phyloP scores from a whole-genome alignment of 306 rosid genomes.

The Abrus precatorius region DNA sequence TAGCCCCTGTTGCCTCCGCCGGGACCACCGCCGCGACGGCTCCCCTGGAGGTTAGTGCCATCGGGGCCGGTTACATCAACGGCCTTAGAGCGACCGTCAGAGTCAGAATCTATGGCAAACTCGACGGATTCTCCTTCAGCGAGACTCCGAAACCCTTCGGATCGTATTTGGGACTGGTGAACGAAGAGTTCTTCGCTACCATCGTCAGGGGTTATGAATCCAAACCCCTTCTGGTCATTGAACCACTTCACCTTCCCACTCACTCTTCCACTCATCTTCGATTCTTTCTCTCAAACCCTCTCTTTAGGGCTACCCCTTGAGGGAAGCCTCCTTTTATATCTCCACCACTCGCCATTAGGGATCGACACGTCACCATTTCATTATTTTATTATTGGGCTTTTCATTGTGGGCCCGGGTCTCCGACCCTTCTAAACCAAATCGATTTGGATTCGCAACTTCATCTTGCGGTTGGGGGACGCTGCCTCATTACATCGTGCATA shows the following conservation, averaged over 20 bases:
- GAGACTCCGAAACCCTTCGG: constrained; percentile 83
- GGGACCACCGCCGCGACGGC: constrained; percentile 54
- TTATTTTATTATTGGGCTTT: constrained; percentile 27
- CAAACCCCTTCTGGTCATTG: constrained; percentile 86
- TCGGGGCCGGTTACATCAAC: constrained; percentile 84
- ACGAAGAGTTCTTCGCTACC: constrained; percentile 87
- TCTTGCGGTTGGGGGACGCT: constrained; percentile 40
- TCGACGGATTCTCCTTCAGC: constrained; percentile 88
- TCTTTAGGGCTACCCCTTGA: background rate
- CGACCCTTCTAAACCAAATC: background rate
- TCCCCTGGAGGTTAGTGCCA: constrained; percentile 68
- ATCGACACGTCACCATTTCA: constrained; percentile 35
- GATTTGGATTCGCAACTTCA: background rate
- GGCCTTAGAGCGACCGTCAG: constrained; percentile 83
- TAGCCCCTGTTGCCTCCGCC: constrained; percentile 32
- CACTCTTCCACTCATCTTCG: constrained; percentile 60
- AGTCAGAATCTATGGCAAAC: constrained; percentile 67
- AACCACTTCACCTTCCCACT: constrained; percentile 93
- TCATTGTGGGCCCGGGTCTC: constrained; percentile 25
- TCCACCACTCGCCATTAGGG: background rate
- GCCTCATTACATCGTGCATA: background rate
- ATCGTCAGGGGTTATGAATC: constrained; percentile 85
- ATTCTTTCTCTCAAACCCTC: constrained; percentile 4
- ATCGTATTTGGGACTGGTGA: constrained; percentile 79
- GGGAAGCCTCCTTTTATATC: background rate